Evolutionary conservation across 1,284 basidiomycete genomes (phyloP).

Genomic region (Leucoagaricus sp.): DNA sequence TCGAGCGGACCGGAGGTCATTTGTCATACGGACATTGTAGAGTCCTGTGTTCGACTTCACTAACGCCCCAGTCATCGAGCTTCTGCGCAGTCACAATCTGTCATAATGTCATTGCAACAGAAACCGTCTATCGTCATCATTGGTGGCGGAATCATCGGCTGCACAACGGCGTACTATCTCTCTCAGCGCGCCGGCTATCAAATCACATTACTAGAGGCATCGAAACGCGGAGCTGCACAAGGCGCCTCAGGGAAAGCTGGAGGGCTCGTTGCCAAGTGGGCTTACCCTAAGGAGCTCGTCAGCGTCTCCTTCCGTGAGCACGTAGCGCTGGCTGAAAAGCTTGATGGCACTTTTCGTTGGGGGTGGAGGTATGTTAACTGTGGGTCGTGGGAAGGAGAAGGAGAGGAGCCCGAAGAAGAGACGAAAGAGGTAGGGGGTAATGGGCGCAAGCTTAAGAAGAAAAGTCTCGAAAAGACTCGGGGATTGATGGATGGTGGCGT

Average conservation of each 20-base stretch:
- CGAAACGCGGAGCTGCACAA: conserved; percentile 61
- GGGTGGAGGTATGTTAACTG: conserved; percentile 75
- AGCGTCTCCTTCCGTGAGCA: conserved; percentile 82
- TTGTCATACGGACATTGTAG: conserved; percentile 1
- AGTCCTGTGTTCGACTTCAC: neutral
- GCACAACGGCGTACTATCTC: conserved; percentile 84
- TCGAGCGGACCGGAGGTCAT: neutral
- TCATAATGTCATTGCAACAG: conserved; percentile 9
- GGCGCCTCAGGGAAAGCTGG: conserved; percentile 91
- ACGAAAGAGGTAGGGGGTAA: conserved; percentile 25
- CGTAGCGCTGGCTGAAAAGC: conserved; percentile 72
- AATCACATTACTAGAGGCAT: conserved; percentile 82
- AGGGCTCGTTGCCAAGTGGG: conserved; percentile 87
- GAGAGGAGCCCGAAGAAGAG: conserved; percentile 31
- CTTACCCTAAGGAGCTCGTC: conserved; percentile 76
- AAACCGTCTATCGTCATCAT: conserved; percentile 37
- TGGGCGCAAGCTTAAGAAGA: conserved; percentile 33
- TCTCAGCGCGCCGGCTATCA: conserved; percentile 52
- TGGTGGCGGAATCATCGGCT: conserved; percentile 74
- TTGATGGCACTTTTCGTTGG: conserved; percentile 77
- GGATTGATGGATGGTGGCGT: conserved; percentile 41
- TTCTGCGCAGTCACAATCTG: neutral
- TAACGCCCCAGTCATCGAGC: neutral
- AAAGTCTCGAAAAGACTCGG: conserved; percentile 56
- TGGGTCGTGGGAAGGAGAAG: conserved; percentile 68